Evolutionary conservation across 1,284 basidiomycete species (phyloP).

Genomic region (Ustilago xerochloae): DNA sequence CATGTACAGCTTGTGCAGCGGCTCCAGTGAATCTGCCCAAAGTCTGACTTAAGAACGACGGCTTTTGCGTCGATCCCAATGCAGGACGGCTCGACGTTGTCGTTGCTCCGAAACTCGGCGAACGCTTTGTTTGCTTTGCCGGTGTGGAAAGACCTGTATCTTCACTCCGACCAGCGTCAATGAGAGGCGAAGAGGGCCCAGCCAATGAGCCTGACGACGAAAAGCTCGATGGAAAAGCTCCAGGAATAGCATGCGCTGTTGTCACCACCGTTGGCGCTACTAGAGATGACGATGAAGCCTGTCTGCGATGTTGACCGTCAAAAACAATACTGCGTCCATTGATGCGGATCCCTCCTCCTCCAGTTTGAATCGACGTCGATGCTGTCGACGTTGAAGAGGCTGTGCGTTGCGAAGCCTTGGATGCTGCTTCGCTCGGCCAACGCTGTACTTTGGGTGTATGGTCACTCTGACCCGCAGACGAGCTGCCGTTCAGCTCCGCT

Average conservation of each 20-base stretch:
- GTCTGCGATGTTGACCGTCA: conserved; percentile 25
- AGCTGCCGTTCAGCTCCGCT: neutral
- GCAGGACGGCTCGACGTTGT: conserved; percentile 5
- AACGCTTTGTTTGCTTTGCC: conserved; percentile 2
- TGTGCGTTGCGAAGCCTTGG: conserved; percentile 18
- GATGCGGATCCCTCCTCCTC: conserved; percentile 37
- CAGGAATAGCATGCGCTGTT: conserved; percentile 33
- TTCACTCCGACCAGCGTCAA: neutral
- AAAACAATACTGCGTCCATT: conserved; percentile 45
- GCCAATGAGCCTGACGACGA: conserved; percentile 35
- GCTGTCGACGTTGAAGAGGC: conserved; percentile 20
- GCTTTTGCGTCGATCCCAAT: conserved; percentile 11
- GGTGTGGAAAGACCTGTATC: conserved; percentile 2
- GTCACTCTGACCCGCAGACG: neutral
- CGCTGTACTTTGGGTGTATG: conserved; percentile 31
- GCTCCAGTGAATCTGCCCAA: conserved; percentile 42
- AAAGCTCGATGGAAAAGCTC: conserved; percentile 38
- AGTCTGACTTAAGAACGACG: conserved; percentile 50
- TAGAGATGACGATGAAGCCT: conserved; percentile 27
- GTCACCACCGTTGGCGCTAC: conserved; percentile 28
- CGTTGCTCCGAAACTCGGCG: conserved; percentile 14
- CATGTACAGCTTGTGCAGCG: conserved; percentile 14
- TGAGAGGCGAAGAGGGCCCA: conserved; percentile 7
- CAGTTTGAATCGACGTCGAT: conserved; percentile 11
- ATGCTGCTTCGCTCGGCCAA: conserved; percentile 29